Base-by-base conservation (phyloP, 1,139 yeast genomes). In the Suhomyces kunorum region DNA sequence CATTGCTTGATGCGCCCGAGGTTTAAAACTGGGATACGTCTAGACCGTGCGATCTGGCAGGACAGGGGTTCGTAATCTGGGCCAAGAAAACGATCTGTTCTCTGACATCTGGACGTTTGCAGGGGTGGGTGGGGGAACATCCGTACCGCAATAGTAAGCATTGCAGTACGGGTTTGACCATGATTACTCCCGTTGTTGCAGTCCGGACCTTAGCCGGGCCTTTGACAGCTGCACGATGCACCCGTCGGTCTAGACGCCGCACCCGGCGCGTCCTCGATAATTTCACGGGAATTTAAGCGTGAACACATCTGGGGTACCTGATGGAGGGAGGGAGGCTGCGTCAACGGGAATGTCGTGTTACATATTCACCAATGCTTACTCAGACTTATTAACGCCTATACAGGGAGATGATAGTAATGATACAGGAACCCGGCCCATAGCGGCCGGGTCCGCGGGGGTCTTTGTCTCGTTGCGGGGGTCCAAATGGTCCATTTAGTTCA, bases 401-500 rank as follows among this genome's bases (percentile, higher is more conserved):
- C 31, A 28, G 19, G 30, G 30, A 17, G 20, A 4, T 28, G 20
- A 28, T 28, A 20, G 24, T 28, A 28, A 17, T 28, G 31, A 28
- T 28, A 28, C 31, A 28, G 19, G 18, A 12, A 20, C 18, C 15
- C 12, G 16, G 31, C 14, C 22, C 8, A 15, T 14, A n/a, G 5
- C 4, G 34, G 22, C 17, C 8, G 18, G 11, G n/a, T 17, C 8
- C 11, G 4, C 9, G 30, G 9, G 9, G 16, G n/a, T 20, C 24
- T 20, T 19, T 20, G 24, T 20, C 24, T 20, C 28, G 15, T 25
- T 31, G 34, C 14, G n/a, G 31, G 5, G 15, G 29, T 14, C 29
- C 12, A 8, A 4, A 4, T 26, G 27, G n/a, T 13, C 14, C n/a
- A 16, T 7, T 42, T 40, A 59, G 40, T 60, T 60, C 42, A 61